These are phyloP conservation scores for Tardiomyces depauwii DNA, from an alignment of 1,139 yeast species.

Conservation along the genomic window DNA sequence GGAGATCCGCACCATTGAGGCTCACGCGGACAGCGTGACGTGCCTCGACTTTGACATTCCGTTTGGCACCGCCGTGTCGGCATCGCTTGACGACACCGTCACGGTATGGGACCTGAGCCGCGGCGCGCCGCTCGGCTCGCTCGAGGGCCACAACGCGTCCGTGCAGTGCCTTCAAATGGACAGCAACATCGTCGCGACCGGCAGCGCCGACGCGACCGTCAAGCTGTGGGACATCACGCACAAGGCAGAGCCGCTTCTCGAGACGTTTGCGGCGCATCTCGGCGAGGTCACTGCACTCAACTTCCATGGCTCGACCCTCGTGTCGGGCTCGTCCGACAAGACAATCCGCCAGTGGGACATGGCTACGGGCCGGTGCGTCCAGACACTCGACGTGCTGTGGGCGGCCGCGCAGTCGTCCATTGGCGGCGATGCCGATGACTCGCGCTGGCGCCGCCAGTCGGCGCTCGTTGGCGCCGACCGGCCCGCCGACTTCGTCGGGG, in stretches of 20 bases:
- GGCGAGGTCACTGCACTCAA: constrained; percentile 54
- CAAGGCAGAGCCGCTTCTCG: constrained; percentile 16
- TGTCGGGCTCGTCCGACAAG: constrained; percentile 47
- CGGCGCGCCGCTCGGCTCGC: constrained; percentile 26
- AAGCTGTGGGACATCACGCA: constrained; percentile 45
- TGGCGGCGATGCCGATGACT: constrained; percentile 5
- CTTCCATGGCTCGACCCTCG: constrained; percentile 37
- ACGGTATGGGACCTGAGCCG: constrained; percentile 72
- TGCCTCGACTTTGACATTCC: constrained; percentile 58
- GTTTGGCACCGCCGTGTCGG: constrained; percentile 63
- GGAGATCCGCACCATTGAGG: constrained; percentile 37
- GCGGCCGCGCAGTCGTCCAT: constrained; percentile 28
- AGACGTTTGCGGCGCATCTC: constrained; percentile 49
- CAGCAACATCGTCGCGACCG: constrained; percentile 43
- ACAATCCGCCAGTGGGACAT: constrained; percentile 54
- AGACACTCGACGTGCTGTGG: constrained; percentile 51
- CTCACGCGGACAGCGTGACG: constrained; percentile 42
- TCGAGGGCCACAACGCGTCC: constrained; percentile 33
- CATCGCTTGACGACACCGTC: constrained; percentile 70
- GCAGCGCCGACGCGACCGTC: constrained; percentile 51
- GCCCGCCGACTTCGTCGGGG: constrained; percentile 37
- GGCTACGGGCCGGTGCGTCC: constrained; percentile 44
- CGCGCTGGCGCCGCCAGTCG: constrained; percentile 14
- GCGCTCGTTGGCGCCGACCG: constrained; percentile 3
- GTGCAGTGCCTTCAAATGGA: constrained; percentile 50